phyloP scores from a whole-genome alignment of 1,139 yeast genomes.

The Suhomyces atakaporum region DNA sequence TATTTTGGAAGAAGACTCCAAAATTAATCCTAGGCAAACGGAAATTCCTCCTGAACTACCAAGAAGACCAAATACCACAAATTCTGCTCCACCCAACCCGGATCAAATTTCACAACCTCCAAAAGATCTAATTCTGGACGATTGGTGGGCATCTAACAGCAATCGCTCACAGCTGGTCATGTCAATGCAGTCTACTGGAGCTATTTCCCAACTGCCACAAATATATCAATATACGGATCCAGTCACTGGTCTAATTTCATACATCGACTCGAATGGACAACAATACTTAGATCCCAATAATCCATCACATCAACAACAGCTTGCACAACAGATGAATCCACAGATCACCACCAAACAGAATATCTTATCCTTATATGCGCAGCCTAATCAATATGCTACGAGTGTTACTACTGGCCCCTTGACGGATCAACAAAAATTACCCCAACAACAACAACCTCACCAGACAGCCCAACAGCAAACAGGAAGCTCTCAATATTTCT shows the following conservation, averaged over 20 bases:
- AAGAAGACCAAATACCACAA: conserved; percentile 33
- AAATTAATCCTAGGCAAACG: conserved; percentile 36
- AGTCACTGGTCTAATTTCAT: conserved; percentile 57
- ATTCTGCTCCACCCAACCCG: conserved; percentile 4
- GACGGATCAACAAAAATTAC: conserved; percentile 19
- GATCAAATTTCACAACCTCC: not conserved
- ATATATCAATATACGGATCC: conserved; percentile 67
- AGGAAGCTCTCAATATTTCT: not conserved
- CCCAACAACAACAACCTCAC: conserved; percentile 25
- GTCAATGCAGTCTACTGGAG: not conserved
- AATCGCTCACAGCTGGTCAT: conserved; percentile 9
- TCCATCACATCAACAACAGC: conserved; percentile 53
- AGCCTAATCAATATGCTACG: conserved; percentile 34
- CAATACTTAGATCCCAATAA: conserved; percentile 59
- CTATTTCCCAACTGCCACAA: conserved; percentile 30
- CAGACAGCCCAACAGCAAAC: conserved; percentile 17
- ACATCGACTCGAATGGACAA: conserved; percentile 60
- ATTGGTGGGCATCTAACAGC: conserved; percentile 27
- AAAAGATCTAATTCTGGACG: conserved; percentile 16
- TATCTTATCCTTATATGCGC: conserved; percentile 43
- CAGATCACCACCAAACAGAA: conserved; percentile 47
- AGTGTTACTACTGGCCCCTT: conserved; percentile 27
- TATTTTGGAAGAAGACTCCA: conserved; percentile 44
- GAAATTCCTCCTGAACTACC: conserved; percentile 46
- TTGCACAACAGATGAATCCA: conserved; percentile 47